Base-by-base conservation (phyloP, 1,284 basidiomycete species). In the Trichosporon asahii region DNA sequence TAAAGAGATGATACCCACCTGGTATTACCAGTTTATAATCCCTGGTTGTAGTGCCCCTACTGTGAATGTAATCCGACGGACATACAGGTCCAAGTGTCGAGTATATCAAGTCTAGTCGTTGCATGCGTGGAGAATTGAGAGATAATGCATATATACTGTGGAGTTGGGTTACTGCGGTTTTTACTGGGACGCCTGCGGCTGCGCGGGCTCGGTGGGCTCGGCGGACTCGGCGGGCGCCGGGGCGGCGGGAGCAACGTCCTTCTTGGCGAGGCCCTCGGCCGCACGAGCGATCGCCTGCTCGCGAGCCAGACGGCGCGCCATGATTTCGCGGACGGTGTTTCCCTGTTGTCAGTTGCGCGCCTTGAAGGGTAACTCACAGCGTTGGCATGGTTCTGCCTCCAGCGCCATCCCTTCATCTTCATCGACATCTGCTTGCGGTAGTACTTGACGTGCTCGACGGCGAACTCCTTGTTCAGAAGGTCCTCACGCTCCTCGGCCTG, bases 391-490 rank as follows among this genome's bases (percentile, higher is more conserved):
- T 76, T 79, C 76, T 7, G 77, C 71, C 81, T 77, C 80, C 81
- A 82, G 66, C 80, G 76, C 66, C 73, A 77, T 11, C 79, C 79
- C 76, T 81, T 83, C 72, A 78, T 74, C 76, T 78, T 76, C 70
- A 77, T 72, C 46, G 64, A 67, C 67, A 66, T 65, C 64, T 18
- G 63, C 67, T 66, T 70, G 68, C 72, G 85, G 75, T 87, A 85
- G 77, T 88, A 86, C 66, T 87, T 85, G 68, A 88, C 86, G 63
- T 84, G 74, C 64, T 84, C 82, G 71, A 88, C 80, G 66, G 84
- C 82, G 82, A 90, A 90, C 71, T 86, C 85, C 37, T 87, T 84
- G 77, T 91, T 88, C 61, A 92, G 78, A 85, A 86, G 88, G 60
- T 86, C 82, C 82, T 89, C 85, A 40, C 89, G 85, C 74, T 85